These are phyloP conservation scores for Citrus medica DNA, from an alignment of 345 rosid genomes.

Conservation along the genomic window DNA sequence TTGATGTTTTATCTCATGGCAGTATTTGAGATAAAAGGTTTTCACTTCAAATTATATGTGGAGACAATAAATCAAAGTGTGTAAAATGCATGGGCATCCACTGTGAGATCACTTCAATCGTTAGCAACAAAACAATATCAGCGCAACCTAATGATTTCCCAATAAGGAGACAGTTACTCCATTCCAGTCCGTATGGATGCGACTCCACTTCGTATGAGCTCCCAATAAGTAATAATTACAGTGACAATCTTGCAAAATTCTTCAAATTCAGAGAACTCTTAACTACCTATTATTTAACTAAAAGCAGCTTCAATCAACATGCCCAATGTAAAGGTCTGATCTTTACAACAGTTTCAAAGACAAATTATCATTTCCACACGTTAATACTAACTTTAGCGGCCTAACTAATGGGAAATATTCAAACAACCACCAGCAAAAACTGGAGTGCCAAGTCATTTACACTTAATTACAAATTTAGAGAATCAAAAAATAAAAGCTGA, in stretches of 20 bases:
- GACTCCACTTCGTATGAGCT: constrained; percentile 12
- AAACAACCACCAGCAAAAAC: background rate
- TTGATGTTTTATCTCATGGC: background rate
- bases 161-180: constrained; percentile 1
- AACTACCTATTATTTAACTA: constrained; percentile 5
- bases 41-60: background rate
- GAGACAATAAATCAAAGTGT: constrained; percentile 10
- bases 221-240: constrained; percentile 9
- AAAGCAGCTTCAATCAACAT: constrained; percentile 3
- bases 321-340: background rate
- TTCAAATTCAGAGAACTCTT: background rate
- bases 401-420: background rate
- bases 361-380: background rate
- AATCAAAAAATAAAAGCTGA: background rate
- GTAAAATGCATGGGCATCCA: constrained; percentile 2
- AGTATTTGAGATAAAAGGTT: background rate
- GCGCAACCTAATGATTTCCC: constrained; percentile 22
- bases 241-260: background rate
- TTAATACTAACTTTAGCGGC: background rate
- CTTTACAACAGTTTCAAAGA: background rate
- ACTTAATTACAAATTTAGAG: background rate
- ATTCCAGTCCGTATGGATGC: constrained; percentile 17
- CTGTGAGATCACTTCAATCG: background rate
- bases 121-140: constrained; percentile 15
- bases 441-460: background rate